These are phyloP conservation scores for Calonectria honghensis DNA, from an alignment of 2,329 filamentous ascomycete species.

Conservation along the genomic window DNA sequence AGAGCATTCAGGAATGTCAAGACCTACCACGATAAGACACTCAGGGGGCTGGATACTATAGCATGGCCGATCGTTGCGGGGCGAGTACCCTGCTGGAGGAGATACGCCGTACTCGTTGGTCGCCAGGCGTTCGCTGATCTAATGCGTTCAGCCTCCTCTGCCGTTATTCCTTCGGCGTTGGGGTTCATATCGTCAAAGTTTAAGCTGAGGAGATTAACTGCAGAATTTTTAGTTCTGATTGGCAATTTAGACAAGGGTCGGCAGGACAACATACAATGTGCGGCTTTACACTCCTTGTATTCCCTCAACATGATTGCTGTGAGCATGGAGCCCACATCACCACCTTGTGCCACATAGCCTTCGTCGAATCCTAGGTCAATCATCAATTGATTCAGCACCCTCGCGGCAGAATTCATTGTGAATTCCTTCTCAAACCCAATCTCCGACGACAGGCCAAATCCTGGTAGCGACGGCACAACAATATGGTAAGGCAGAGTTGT, in stretches of 20 bases:
- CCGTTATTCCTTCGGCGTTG: neutral
- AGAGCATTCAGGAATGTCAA: neutral
- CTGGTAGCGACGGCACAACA: slow-evolving; percentile 73
- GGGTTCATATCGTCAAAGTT: neutral
- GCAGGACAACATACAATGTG: neutral
- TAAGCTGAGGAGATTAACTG: neutral
- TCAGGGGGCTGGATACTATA: slow-evolving; percentile 1
- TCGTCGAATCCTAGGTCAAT: slow-evolving; percentile 70
- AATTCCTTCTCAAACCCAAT: too few relatives aligned
- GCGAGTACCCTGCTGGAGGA: neutral
- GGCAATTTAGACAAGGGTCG: too few relatives aligned
- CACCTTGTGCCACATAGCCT: slow-evolving; percentile 72
- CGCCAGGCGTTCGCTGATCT: neutral
- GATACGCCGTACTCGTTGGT: neutral
- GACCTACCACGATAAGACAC: neutral
- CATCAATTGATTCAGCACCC: slow-evolving; percentile 69
- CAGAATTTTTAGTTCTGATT: neutral
- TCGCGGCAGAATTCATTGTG: slow-evolving; percentile 59
- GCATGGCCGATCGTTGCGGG: neutral
- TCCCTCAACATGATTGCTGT: neutral
- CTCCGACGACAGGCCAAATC: slow-evolving; percentile 70
- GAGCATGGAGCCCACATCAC: slow-evolving; percentile 70
- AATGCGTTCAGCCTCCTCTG: neutral
- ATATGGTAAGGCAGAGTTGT: slow-evolving; percentile 73
- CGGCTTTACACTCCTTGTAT: neutral